Conservation (phyloP, 148 eudicot genomes). For the Rhododendron ovatum region DNA sequence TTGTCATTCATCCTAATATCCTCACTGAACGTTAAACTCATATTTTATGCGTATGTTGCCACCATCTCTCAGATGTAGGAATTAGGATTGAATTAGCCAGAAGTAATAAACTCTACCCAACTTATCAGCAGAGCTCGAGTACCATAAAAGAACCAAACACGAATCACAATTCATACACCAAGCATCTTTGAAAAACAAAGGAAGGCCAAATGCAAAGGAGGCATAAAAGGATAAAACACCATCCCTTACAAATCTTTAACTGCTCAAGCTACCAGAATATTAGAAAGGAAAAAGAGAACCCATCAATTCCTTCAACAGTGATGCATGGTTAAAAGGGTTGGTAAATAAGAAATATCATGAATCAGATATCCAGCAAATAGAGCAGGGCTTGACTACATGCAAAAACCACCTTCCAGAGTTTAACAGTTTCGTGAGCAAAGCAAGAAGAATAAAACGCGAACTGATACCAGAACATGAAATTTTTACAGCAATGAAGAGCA, state of each 20-base stretch:
- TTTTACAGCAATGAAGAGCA: neutral
- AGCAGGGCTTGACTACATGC: neutral
- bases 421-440: neutral
- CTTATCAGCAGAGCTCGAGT: neutral
- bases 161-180: neutral
- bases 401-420: neutral
- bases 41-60: neutral
- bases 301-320: neutral
- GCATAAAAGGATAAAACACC: neutral
- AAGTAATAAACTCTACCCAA: neutral
- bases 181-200: neutral
- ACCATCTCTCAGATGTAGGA: neutral
- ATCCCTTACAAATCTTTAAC: neutral
- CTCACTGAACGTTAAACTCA: neutral
- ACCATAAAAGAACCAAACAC: neutral
- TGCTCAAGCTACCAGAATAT: neutral
- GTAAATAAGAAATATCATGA: neutral
- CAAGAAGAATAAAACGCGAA: neutral
- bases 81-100: neutral
- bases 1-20: neutral
- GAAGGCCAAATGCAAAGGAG: neutral
- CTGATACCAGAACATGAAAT: neutral
- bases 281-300: neutral
- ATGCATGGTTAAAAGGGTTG: neutral
- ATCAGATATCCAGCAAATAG: neutral